Percentiles rank a stretch among this genome's conserved stretches.
Conservation (phyloP, 1,284 basidiomycete genomes). For the Cerrena zonata region DNA sequence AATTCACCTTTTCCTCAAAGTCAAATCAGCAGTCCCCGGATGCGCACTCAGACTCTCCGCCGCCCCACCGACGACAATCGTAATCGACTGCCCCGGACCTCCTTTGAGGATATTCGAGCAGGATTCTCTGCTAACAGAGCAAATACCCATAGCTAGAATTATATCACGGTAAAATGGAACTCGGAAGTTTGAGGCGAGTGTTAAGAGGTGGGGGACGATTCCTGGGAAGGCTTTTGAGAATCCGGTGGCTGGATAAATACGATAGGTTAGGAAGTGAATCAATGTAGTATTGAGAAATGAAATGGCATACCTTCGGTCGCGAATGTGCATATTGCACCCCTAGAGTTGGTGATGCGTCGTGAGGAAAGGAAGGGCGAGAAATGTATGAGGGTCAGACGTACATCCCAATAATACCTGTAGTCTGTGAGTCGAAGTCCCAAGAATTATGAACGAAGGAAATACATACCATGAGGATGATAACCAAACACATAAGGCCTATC, state of each 20-base stretch:
- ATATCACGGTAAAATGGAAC: slow-evolving; percentile 93
- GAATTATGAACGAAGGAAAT: neutral
- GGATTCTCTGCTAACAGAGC: slow-evolving; percentile 84
- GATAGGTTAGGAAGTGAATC: neutral
- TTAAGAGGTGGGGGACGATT: slow-evolving; percentile 88
- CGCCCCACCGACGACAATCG: slow-evolving; percentile 95
- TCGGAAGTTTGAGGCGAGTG: slow-evolving; percentile 84
- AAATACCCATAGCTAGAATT: slow-evolving; percentile 79
- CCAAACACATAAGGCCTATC: slow-evolving; percentile 94
- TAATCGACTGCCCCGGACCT: slow-evolving; percentile 74
- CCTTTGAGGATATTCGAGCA: slow-evolving; percentile 83
- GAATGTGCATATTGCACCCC: slow-evolving; percentile 91
- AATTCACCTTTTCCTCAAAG: slow-evolving; percentile 66
- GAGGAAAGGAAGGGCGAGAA: too few species aligned
- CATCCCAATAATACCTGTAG: slow-evolving; percentile 84
- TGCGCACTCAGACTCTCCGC: slow-evolving; percentile 89
- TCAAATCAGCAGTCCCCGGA: slow-evolving; percentile 93
- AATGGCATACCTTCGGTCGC: slow-evolving; percentile 75
- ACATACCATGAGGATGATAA: slow-evolving; percentile 89
- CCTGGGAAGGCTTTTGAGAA: slow-evolving; percentile 89
- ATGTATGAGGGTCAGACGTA: too few species aligned
- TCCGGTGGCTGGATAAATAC: slow-evolving; percentile 63
- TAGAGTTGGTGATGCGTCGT: too few species aligned
- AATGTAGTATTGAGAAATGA: slow-evolving; percentile 11
- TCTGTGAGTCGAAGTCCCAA: neutral